phyloP scores from a whole-genome alignment of 495 filamentous ascomycete genomes.

The Xylaria longipes region DNA sequence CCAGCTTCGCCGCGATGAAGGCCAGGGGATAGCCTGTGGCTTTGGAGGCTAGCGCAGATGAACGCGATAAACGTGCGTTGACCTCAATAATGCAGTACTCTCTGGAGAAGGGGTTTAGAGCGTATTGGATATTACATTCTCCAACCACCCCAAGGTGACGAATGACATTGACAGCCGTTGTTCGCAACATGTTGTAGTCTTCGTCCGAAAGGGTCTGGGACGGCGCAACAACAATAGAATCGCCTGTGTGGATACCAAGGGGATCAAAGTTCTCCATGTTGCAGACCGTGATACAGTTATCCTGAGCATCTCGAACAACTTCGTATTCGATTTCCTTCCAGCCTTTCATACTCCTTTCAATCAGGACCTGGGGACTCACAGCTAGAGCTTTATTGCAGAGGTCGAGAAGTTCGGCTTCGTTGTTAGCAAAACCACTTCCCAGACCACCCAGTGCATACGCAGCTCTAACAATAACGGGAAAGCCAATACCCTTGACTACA shows the following conservation, averaged over 20 bases:
- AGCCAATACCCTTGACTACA: slow-evolving; percentile 88
- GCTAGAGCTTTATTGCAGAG: slow-evolving; percentile 96
- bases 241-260: slow-evolving; percentile 96
- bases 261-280: slow-evolving; percentile 99
- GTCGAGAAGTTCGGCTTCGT: slow-evolving; percentile 83
- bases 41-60: slow-evolving; percentile 94
- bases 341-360: slow-evolving; percentile 98
- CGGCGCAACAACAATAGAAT: slow-evolving; percentile 97
- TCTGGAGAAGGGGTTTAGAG: slow-evolving; percentile 92
- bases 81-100: slow-evolving; percentile 99
- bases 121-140: slow-evolving; percentile 99
- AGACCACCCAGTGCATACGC: slow-evolving; percentile 96
- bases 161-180: slow-evolving; percentile 98
- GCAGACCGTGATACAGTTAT: slow-evolving; percentile 99
- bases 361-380: slow-evolving; percentile 92
- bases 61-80: slow-evolving; percentile 94
- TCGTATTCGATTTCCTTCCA: slow-evolving; percentile 99
- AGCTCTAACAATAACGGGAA: slow-evolving; percentile 95
- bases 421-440: slow-evolving; percentile 93
- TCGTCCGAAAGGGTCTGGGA: slow-evolving; percentile 97
- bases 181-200: slow-evolving; percentile 99
- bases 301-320: slow-evolving; percentile 91
- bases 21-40: slow-evolving; percentile 96
- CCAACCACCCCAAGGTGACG: slow-evolving; percentile 96
- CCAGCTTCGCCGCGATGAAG: slow-evolving; percentile 95